Evolutionary conservation across 176 grass and related monocot genomes (phyloP).

Genomic region (Juncus effusus): DNA sequence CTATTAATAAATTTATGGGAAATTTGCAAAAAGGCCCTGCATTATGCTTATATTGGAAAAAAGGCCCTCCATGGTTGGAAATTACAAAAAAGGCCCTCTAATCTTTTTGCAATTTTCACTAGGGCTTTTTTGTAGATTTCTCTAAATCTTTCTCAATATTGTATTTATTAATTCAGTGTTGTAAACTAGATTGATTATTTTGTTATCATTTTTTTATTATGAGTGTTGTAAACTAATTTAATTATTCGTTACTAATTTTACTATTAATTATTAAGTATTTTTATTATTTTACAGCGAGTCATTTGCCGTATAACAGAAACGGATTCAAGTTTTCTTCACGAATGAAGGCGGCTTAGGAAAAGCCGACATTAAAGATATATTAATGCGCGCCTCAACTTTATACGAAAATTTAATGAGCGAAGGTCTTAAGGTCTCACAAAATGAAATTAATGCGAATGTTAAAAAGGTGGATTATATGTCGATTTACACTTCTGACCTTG

Average conservation of each 20-base stretch:
- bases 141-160: not conserved
- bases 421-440: slow-evolving; percentile 36
- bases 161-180: too few relatives aligned
- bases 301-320: slow-evolving; percentile 95
- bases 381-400: slow-evolving; percentile 58
- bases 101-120: too few relatives aligned
- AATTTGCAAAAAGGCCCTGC: too few relatives aligned
- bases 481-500: slow-evolving; percentile 84
- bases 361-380: slow-evolving; percentile 83
- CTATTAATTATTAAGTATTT: slow-evolving; percentile 7
- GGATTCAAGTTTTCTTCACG: slow-evolving; percentile 94
- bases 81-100: slow-evolving; percentile 5
- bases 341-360: slow-evolving; percentile 84
- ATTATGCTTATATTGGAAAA: too few relatives aligned
- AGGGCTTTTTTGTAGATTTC: not conserved
- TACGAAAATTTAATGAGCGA: slow-evolving; percentile 43
- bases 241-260: slow-evolving; percentile 4
- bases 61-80: too few relatives aligned
- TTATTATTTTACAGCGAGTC: slow-evolving; percentile 67
- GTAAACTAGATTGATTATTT: too few relatives aligned
- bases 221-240: not conserved
- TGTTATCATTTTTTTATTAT: not conserved
- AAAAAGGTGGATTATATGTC: slow-evolving; percentile 86
- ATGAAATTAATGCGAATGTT: slow-evolving; percentile 39
- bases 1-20: too few relatives aligned